Percentiles rank a stretch among this genome's conserved stretches.
Evolutionary conservation across 441 rosid species (phyloP).

Genomic region (Iberis amara): DNA sequence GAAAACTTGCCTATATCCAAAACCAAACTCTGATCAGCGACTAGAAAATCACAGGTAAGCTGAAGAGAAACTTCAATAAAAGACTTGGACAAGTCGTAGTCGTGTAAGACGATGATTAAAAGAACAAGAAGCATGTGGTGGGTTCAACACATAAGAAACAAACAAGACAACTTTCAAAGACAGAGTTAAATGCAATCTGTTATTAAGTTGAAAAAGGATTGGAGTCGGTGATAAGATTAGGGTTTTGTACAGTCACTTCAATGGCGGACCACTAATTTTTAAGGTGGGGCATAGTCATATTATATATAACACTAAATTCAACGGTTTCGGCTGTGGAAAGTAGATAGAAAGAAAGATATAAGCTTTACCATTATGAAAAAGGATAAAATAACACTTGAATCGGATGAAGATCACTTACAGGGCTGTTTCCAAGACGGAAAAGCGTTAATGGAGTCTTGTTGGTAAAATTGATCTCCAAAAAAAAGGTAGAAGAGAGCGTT

Average conservation of each 20-base stretch:
- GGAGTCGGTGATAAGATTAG: slow-evolving; percentile 10
- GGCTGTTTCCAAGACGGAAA: slow-evolving; percentile 22
- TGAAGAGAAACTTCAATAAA: slow-evolving; percentile 25
- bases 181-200: slow-evolving; percentile 30
- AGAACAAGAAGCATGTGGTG: slow-evolving; percentile 29
- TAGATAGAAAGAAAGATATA: slow-evolving; percentile 14
- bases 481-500: slow-evolving; percentile 13
- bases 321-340: slow-evolving; percentile 32
- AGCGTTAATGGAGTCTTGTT: not conserved
- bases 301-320: slow-evolving; percentile 21
- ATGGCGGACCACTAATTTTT: slow-evolving; percentile 41
- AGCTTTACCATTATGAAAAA: not conserved
- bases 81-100: slow-evolving; percentile 7
- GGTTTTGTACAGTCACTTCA: slow-evolving; percentile 28
- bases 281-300: slow-evolving; percentile 36
- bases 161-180: slow-evolving; percentile 29
- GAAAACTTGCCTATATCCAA: slow-evolving; percentile 43
- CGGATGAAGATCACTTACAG: slow-evolving; percentile 13
- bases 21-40: slow-evolving; percentile 16
- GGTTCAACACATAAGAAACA: slow-evolving; percentile 21
- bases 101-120: slow-evolving; percentile 24
- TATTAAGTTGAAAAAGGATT: slow-evolving; percentile 18
- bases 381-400: too few relatives aligned
- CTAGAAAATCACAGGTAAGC: too few relatives aligned
- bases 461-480: too few relatives aligned